A percentile compares a stretch with the other conserved stretches of the same genome.
These are phyloP conservation scores for Furcasterigmium sp. DNA, from an alignment of 2,329 filamentous ascomycete genomes.

Conservation along the genomic window DNA sequence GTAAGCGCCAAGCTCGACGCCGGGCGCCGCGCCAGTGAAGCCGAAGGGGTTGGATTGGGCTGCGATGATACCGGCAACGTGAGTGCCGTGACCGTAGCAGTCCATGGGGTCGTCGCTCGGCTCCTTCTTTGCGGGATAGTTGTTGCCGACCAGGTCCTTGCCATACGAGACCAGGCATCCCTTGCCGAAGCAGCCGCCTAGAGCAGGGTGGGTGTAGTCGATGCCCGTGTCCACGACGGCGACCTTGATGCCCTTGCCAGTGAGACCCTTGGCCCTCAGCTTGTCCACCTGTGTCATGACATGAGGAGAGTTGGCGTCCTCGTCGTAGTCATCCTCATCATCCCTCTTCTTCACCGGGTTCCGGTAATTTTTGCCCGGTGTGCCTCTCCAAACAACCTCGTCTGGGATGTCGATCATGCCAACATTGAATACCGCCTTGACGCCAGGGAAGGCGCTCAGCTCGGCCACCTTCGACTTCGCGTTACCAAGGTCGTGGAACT, in stretches of 20 bases:
- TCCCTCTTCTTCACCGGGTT: constrained; percentile 24
- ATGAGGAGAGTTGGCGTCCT: constrained; percentile 43
- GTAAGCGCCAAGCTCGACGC: constrained; percentile 50
- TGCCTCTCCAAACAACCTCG: constrained; percentile 38
- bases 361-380: constrained; percentile 18
- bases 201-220: constrained; percentile 58
- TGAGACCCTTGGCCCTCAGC: constrained; percentile 40
- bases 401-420: constrained; percentile 38
- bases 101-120: constrained; percentile 50
- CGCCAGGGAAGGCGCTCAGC: constrained; percentile 33
- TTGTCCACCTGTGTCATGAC: constrained; percentile 52
- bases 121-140: constrained; percentile 31
- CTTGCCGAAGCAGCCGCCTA: constrained; percentile 59
- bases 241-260: constrained; percentile 47
- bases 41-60: constrained; percentile 47
- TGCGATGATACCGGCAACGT: constrained; percentile 58
- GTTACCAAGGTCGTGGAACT: constrained; percentile 40
- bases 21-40: constrained; percentile 53
- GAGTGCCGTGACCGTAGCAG: constrained; percentile 55
- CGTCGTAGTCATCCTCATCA: constrained; percentile 15
- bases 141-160: constrained; percentile 52
- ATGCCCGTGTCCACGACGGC: constrained; percentile 50
- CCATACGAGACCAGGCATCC: constrained; percentile 55
- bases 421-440: constrained; percentile 47
- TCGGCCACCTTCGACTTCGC: constrained; percentile 35